Base-by-base conservation (phyloP, 257 asterid species). In the Petrea volubilis region DNA sequence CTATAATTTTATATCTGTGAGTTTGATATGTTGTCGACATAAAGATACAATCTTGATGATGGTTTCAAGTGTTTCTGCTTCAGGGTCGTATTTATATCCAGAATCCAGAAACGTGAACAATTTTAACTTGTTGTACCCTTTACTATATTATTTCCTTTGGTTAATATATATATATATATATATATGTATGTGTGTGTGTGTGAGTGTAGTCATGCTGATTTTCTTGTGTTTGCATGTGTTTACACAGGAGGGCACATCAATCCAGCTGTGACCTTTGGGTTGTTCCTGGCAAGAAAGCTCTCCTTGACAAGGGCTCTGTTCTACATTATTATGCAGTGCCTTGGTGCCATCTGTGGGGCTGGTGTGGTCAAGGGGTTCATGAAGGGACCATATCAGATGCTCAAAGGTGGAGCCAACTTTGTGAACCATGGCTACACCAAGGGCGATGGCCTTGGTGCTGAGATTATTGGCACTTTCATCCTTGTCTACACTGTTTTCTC, bases 401-500 rank as follows among this genome's bases (percentile, higher is more conserved):
- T 68, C 11, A 49, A 68, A 15, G 92, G 96, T 44, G 96, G 96
- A 1, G 92, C 83, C 72, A 88, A 88, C 79, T 50, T 68, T 49
- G 92, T 88, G 3, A 9, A 7, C 7, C 86, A 56, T 64, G 96
- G 96, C 9, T 88, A 88, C 87, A 84, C 96, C 68, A 86, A 82
- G 74, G 96, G 96, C 14, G 72, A 60, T 49, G 96, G 77, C 0
- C 90, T 88, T 29, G 92, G 95, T 58, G 92, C 92, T 34, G 95
- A 88, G 61, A 88, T 88, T 60, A 21, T 87, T n/a, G 94, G 94
- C 70, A 87, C 94, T 59, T 87, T 87, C 61, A 78, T 87, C 63
- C 94, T 87, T 29, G 94, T 87, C 62, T 87, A 87, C 84, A 85
- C 91, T 55, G 91, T 87, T 33, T 85, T 88, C 85, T 88, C 96